Evolutionary conservation across 163 green algal species (phyloP), one percentile per base, ranked within the genome.

Genomic region (Coccomyxa subellipsoidea): DNA sequence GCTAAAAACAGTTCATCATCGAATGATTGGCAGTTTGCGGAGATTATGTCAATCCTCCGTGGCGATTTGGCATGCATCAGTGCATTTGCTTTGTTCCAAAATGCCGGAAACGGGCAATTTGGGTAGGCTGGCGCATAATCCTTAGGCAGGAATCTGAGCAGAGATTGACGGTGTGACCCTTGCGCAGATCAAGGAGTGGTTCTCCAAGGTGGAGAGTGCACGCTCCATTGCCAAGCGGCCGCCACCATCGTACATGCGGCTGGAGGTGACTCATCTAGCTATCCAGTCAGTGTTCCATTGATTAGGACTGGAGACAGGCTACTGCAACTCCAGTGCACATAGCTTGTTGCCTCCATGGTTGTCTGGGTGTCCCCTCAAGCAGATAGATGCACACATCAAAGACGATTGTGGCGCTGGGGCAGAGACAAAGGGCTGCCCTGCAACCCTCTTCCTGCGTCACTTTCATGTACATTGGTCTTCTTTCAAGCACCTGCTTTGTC

Each of bases 171-270:
- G 29, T 18, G 66, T 23, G 9, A 7, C 59, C 27, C n/a, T 4
- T 8, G n/a, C 4, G 70, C 73, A 79, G 73, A 59, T 79, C 23
- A 36, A 25, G 36, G 73, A 79, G 2, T 79, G 73, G 73, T 59
- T 79, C 2, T 23, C 73, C 36, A 79, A 79, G 73, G 35, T 79
- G 40, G 73, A 79, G 25, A 69, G 1, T 2, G 29, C 37, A 4
- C 36, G 73, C 23, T 54, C 73, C 7, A 37, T 79, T 35, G 73
- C 73, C 0, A 2, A 38, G 36, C 73, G 73, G 36, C 73, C 37
- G 37, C 37, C 36, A 18, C 73, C 73, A 2, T 59, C 36, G 37
- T 79, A 79, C 38, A 36, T 79, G 73, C 73, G 38, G 0, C 37
- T 40, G 47, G 47, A 59, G 47, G n/a, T n/a, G n/a, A n/a, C n/a